These are phyloP conservation scores for Auricularia heimuer DNA, from an alignment of 768 basidiomycete species.

Conservation along the genomic window DNA sequence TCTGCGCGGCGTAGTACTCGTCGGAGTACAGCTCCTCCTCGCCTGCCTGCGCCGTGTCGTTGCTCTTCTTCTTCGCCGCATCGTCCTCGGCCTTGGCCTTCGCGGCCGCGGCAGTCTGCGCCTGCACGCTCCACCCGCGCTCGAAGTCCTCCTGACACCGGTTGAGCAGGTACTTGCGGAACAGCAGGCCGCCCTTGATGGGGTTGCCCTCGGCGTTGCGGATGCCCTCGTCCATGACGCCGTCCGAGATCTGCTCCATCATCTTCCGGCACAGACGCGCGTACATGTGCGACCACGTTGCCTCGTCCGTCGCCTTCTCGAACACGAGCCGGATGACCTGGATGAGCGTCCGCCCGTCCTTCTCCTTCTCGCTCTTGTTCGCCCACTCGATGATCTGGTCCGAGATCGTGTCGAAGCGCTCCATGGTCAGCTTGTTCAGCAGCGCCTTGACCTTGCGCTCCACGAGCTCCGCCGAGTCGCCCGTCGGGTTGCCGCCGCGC, in stretches of 20 bases:
- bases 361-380: conserved; percentile 86
- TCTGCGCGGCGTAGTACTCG: conserved; percentile 92
- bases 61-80: conserved; percentile 49
- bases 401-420: conserved; percentile 92
- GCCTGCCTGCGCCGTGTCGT: conserved; percentile 35
- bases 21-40: conserved; percentile 82
- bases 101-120: conserved; percentile 78
- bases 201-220: conserved; percentile 72
- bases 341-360: conserved; percentile 87
- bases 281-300: conserved; percentile 95
- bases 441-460: conserved; percentile 87
- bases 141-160: conserved; percentile 98
- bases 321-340: conserved; percentile 94
- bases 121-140: conserved; percentile 86
- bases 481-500: conserved; percentile 29
- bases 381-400: conserved; percentile 94
- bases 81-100: conserved; percentile 80
- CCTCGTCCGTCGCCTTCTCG: conserved; percentile 96
- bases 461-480: conserved; percentile 72
- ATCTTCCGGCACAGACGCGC: conserved; percentile 90
- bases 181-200: conserved; percentile 87
- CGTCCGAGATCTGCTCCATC: conserved; percentile 84
- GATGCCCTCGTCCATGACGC: conserved; percentile 84
- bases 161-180: conserved; percentile 94
- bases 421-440: conserved; percentile 94